Evolutionary conservation across 305 asterid species (phyloP).

Genomic region (Fraxinus paxiana): DNA sequence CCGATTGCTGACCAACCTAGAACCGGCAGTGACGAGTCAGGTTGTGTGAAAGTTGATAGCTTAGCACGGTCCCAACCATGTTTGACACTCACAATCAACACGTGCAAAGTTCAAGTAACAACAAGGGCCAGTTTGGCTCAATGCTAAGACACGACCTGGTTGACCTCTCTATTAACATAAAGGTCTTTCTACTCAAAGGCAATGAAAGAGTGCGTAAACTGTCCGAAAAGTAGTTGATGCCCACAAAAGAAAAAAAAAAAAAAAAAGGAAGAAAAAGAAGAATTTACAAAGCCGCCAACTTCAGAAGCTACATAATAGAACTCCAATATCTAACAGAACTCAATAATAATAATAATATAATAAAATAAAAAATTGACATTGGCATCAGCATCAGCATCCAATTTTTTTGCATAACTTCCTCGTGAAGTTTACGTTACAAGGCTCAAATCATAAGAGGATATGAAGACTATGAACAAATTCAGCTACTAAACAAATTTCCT

Average conservation of each 20-base stretch:
- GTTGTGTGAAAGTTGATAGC: neutral
- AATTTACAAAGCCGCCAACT: neutral
- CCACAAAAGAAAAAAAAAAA: neutral
- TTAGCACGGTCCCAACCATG: neutral
- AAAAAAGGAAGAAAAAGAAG: neutral
- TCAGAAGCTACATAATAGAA: neutral
- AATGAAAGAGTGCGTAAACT: neutral
- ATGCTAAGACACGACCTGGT: neutral
- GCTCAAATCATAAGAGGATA: neutral
- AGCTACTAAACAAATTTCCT: neutral
- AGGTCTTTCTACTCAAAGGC: neutral
- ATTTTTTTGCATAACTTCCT: neutral
- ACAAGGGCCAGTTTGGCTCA: neutral
- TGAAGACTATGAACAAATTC: neutral
- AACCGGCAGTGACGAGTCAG: neutral
- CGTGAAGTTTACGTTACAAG: neutral
- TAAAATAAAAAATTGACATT: neutral
- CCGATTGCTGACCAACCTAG: neutral
- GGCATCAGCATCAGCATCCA: neutral
- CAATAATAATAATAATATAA: neutral
- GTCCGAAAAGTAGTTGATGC: neutral
- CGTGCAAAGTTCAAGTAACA: neutral
- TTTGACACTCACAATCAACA: neutral
- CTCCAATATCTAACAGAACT: neutral
- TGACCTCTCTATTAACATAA: neutral